Evolutionary conservation across 176 grass and related monocot species (phyloP), one percentile per base, ranked within the genome.

Genomic region (Oryza rufipogon): DNA sequence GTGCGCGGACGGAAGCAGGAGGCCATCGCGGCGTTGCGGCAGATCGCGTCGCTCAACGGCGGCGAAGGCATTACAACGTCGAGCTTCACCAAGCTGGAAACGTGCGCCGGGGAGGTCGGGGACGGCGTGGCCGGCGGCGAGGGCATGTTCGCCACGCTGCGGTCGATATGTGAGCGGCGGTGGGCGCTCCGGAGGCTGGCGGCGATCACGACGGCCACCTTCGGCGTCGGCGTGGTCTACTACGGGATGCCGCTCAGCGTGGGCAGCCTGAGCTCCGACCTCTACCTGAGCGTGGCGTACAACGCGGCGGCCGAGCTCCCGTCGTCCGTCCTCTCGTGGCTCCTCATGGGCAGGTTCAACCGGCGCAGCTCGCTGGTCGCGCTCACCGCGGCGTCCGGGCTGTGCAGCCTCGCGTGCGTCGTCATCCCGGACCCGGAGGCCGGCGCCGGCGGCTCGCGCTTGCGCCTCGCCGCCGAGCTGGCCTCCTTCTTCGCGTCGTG

Each of bases 161-260:
- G 67, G 33, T 2, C 65, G 10, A 81, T 98, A 25, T 93, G 86
- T 78, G 77, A 85, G 52, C 84, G 86, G n/a, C 88, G 81, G 68
- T 95, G 95, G 95, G 92, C 91, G 22, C 19, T 91, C 7, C 87
- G 84, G 68, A 74, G 95, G 52, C 79, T 98, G 23, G 72, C 77
- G 78, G 85, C 85, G 41, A 90, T 93, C 73, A 95, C 87, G 89
- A 83, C 76, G 6, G 73, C 39, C 7, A 51, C 87, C 67, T 88
- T 98, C 69, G 92, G 95, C 60, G 68, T 98, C 39, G 95, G 95
- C 12, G 80, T 87, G 72, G 81, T 95, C 68, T 98, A 98, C 82
- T 98, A 90, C 77, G 95, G 95, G 38, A 90, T 98, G 92, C 95
- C 92, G 9, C 75, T 98, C 38, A 98, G 95, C 73, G 85, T 98